Conservation (phyloP, 257 asterid species). For the Petunia axillaris region DNA sequence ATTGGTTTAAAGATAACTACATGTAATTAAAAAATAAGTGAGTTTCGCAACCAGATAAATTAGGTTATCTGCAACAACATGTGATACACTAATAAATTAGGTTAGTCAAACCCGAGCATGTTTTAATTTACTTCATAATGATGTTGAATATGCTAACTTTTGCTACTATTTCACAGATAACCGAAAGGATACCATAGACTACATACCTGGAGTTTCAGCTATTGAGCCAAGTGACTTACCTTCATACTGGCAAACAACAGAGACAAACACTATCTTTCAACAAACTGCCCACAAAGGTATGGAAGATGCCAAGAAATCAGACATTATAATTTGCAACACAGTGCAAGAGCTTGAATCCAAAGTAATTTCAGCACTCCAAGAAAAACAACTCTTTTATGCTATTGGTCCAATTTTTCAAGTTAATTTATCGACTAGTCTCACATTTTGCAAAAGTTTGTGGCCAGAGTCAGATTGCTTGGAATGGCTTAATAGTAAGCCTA, state of each 20-base stretch:
- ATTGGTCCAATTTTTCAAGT: constrained; percentile 59
- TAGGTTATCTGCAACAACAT: no score
- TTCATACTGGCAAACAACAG: constrained; percentile 49
- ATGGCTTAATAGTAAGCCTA: constrained; percentile 60
- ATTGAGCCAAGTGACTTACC: constrained; percentile 53
- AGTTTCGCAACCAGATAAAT: neutral
- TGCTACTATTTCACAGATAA: constrained; percentile 31
- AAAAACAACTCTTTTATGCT: constrained; percentile 54
- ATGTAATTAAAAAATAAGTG: no score
- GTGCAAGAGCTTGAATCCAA: constrained; percentile 56
- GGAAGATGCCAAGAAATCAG: constrained; percentile 51
- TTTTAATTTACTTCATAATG: neutral
- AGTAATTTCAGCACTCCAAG: constrained; percentile 44
- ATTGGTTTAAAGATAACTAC: no score
- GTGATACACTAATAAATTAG: no score
- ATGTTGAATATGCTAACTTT: neutral
- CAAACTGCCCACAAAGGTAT: constrained; percentile 42
- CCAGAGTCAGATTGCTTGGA: constrained; percentile 50
- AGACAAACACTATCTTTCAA: constrained; percentile 37
- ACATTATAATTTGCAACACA: constrained; percentile 61
- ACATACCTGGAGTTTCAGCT: constrained; percentile 56
- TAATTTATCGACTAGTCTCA: constrained; percentile 32
- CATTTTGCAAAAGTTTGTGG: constrained; percentile 50
- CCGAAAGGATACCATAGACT: constrained; percentile 42
- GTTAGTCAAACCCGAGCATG: neutral